phyloP scores from a whole-genome alignment of 768 basidiomycete species.

The Xerocomellus chrysenteron region DNA sequence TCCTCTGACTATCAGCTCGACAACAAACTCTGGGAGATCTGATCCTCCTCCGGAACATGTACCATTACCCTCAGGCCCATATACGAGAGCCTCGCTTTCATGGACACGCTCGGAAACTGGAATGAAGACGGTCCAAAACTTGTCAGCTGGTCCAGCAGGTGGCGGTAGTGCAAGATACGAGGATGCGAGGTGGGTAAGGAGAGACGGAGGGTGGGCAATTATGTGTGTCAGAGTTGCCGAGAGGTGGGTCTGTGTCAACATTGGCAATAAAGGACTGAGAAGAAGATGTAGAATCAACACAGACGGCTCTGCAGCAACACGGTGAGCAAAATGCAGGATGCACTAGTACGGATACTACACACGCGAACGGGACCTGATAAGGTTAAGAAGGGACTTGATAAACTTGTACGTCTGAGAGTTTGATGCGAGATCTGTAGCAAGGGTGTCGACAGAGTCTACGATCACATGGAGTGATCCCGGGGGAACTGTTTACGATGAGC shows the following conservation, averaged over 20 bases:
- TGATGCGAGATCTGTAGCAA: slow-evolving; percentile 59
- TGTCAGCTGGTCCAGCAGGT: slow-evolving; percentile 54
- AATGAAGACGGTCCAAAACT: slow-evolving; percentile 80
- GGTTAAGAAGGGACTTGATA: slow-evolving; percentile 45
- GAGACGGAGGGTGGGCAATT: slow-evolving; percentile 65
- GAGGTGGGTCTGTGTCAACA: slow-evolving; percentile 61
- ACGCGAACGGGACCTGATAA: slow-evolving; percentile 54
- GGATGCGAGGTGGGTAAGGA: slow-evolving; percentile 66
- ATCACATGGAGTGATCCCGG: slow-evolving; percentile 56
- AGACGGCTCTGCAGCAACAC: slow-evolving; percentile 42
- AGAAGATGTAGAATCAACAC: slow-evolving; percentile 60
- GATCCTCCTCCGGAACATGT: slow-evolving; percentile 35
- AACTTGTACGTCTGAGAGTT: slow-evolving; percentile 51
- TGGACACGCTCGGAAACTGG: slow-evolving; percentile 61
- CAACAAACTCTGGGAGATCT: slow-evolving; percentile 47
- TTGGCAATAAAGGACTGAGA: slow-evolving; percentile 48
- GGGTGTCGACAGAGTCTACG: slow-evolving; percentile 71
- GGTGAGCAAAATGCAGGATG: slow-evolving; percentile 9
- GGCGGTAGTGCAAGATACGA: slow-evolving; percentile 75
- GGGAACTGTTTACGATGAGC: slow-evolving; percentile 33
- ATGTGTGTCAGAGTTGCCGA: slow-evolving; percentile 64
- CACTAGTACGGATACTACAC: slow-evolving; percentile 16
- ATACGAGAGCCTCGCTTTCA: slow-evolving; percentile 61
- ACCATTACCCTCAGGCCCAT: slow-evolving; percentile 55
- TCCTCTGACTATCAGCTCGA: slow-evolving; percentile 59